Percentiles rank a stretch among this genome's conserved stretches.
Conservation (phyloP, 2,329 filamentous ascomycete genomes). For the Karstenula rhodostoma region DNA sequence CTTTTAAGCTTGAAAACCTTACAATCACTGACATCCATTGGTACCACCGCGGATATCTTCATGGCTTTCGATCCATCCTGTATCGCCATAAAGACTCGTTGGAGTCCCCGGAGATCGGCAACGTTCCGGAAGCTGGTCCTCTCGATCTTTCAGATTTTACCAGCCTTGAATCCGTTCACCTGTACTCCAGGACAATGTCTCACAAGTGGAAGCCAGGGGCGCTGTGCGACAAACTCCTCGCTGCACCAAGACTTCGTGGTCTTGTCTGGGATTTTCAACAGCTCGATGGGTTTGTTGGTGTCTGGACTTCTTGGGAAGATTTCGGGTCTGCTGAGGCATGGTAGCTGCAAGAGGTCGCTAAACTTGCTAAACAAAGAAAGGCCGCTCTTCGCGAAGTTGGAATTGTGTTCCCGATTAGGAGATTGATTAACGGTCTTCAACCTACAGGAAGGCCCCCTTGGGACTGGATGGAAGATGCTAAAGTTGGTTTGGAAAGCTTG, state of each 20-base stretch:
- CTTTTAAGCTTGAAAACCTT: background rate
- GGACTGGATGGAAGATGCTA: background rate
- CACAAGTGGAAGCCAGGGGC: background rate
- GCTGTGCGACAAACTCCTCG: background rate
- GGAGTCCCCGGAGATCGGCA: background rate
- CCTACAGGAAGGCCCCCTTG: background rate
- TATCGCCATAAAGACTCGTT: background rate
- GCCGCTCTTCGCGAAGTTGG: background rate
- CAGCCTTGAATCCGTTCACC: background rate
- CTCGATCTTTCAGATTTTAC: background rate
- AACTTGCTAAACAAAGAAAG: background rate
- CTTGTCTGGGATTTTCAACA: background rate
- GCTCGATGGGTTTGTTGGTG: background rate
- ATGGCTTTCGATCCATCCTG: background rate
- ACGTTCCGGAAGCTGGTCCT: background rate
- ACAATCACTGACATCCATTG: background rate
- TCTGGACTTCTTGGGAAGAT: background rate
- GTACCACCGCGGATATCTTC: background rate
- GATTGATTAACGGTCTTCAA: background rate
- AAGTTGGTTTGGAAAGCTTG: background rate
- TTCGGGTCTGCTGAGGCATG: background rate
- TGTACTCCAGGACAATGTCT: background rate
- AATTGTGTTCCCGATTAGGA: background rate
- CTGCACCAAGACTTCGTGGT: background rate
- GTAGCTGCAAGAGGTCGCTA: background rate